Conservation (phyloP, 441 rosid genomes). For the Theobroma grandiflorum region DNA sequence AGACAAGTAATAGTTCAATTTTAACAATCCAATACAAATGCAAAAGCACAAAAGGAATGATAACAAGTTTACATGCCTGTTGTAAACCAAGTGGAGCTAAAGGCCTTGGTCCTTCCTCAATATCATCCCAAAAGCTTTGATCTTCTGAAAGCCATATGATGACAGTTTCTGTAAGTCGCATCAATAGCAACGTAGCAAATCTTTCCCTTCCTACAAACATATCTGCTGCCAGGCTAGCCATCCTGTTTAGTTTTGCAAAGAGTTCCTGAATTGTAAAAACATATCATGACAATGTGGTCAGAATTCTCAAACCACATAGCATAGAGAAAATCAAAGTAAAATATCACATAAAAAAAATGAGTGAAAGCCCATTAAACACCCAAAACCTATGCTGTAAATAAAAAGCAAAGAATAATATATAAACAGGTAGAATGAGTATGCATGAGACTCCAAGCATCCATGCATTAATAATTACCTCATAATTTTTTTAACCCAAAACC, state of each 20-base stretch:
- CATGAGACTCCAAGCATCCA: neutral
- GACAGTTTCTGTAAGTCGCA: conserved; percentile 97
- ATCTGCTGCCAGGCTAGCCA: conserved; percentile 93
- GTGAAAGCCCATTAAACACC: neutral
- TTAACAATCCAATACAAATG: conserved; percentile 16
- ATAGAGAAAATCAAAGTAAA: neutral
- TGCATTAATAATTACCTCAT: neutral
- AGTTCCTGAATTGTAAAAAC: conserved; percentile 72
- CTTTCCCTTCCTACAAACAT: conserved; percentile 99
- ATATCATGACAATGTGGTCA: conserved; percentile 11
- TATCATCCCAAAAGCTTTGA: conserved; percentile 98
- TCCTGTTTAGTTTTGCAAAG: conserved; percentile 74
- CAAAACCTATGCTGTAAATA: conserved; percentile 2
- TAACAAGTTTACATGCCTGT: conserved; percentile 58
- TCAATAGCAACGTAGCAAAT: conserved; percentile 85
- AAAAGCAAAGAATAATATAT: neutral
- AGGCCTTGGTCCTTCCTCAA: conserved; percentile 93
- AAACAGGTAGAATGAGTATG: conserved; percentile 2
- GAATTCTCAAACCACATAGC: neutral
- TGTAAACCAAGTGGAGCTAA: conserved; percentile 93
- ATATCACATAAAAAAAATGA: neutral
- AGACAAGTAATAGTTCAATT: conserved; percentile 16
- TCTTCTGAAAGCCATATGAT: conserved; percentile 96
- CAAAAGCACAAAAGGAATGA: conserved; percentile 24
- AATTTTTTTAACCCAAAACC: neutral